Evolutionary conservation across 257 asterid genomes (phyloP).

Genomic region (Leonotis leonurus): DNA sequence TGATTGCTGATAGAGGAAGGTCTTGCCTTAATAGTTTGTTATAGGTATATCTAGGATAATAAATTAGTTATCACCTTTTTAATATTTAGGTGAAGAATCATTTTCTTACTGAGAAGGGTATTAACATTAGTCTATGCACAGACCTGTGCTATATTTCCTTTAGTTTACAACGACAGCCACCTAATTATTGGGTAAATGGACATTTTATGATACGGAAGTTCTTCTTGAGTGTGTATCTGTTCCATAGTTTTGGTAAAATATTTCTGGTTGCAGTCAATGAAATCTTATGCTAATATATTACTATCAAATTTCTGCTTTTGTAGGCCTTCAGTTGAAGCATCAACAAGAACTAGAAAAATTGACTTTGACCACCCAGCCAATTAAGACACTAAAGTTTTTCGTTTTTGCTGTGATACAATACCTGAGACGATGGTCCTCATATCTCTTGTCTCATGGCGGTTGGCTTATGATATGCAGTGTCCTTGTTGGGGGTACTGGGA

Average conservation of each 20-base stretch:
- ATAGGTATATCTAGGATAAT: neutral
- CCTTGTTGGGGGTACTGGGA: slow-evolving; percentile 30
- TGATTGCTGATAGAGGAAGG: no score
- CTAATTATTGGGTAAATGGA: neutral
- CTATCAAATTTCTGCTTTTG: slow-evolving; percentile 4
- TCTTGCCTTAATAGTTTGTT: neutral
- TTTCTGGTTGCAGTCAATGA: neutral
- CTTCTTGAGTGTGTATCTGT: neutral
- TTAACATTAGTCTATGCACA: neutral
- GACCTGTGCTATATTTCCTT: neutral
- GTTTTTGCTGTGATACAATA: slow-evolving; percentile 35
- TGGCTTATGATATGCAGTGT: slow-evolving; percentile 39
- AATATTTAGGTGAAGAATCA: neutral
- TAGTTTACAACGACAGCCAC: neutral
- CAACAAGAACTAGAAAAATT: slow-evolving; percentile 52
- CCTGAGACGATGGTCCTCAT: slow-evolving; percentile 32
- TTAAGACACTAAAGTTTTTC: slow-evolving; percentile 54
- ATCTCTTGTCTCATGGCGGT: slow-evolving; percentile 41
- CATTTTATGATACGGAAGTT: neutral
- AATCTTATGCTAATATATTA: neutral
- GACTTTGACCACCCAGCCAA: slow-evolving; percentile 50
- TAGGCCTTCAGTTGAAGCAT: slow-evolving; percentile 53
- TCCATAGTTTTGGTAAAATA: neutral
- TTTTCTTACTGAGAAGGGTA: neutral
- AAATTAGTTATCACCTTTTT: neutral